These are phyloP conservation scores for Fusarium concolor DNA, from an alignment of 2,329 filamentous ascomycete genomes.

Conservation along the genomic window DNA sequence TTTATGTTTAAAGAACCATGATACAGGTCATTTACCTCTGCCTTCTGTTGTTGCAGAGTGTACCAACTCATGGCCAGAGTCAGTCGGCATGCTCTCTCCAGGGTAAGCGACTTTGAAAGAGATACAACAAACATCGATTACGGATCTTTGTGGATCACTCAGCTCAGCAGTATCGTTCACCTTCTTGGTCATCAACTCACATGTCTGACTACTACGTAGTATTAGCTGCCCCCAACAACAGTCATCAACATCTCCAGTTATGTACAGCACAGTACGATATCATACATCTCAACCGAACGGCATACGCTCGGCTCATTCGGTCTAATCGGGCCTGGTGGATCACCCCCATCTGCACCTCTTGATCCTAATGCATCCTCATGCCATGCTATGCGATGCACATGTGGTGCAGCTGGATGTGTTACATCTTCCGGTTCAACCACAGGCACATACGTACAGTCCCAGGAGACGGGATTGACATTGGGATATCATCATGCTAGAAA, in stretches of 20 bases:
- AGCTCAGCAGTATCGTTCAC: neutral
- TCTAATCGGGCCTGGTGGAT: conserved; percentile 16
- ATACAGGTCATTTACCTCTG: neutral
- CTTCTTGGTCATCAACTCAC: neutral
- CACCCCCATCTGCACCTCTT: conserved; percentile 22
- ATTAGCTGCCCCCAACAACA: neutral
- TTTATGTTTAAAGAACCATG: neutral
- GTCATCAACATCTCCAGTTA: neutral
- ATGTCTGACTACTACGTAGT: neutral
- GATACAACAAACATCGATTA: neutral
- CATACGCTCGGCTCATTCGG: conserved; percentile 20
- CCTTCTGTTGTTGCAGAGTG: neutral
- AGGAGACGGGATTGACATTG: neutral
- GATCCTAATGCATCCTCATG: conserved; percentile 29
- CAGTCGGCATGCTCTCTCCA: neutral
- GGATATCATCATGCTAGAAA: neutral
- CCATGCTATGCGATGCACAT: conserved; percentile 22
- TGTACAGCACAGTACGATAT: neutral
- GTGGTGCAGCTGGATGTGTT: conserved; percentile 2
- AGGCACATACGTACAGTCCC: neutral
- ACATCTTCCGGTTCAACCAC: conserved; percentile 6
- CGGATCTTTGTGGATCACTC: neutral
- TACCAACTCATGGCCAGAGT: neutral
- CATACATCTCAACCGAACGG: conserved; percentile 1
- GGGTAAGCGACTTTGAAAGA: neutral